Evolutionary conservation across 768 basidiomycete species (phyloP).

Genomic region (Pleurotus salmoneostramineus): DNA sequence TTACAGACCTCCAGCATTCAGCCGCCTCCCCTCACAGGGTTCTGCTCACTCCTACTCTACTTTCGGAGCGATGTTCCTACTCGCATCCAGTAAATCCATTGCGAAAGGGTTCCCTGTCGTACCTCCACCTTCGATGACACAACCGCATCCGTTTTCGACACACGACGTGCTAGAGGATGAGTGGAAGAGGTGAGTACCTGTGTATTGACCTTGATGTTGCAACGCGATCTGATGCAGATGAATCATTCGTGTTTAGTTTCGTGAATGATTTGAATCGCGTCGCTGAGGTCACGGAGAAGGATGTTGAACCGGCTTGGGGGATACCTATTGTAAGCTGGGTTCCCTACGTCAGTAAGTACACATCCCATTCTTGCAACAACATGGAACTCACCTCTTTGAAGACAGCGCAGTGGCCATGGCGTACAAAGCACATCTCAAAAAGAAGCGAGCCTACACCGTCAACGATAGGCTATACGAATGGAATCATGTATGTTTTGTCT

Average conservation of each 20-base stretch:
- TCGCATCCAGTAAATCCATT: slow-evolving; percentile 26
- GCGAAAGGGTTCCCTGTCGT: slow-evolving; percentile 38
- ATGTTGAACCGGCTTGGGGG: slow-evolving; percentile 20
- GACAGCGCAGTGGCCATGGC: slow-evolving; percentile 21
- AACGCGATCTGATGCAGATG: not conserved
- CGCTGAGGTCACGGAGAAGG: slow-evolving; percentile 27
- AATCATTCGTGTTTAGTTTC: slow-evolving; percentile 24
- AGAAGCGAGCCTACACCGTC: slow-evolving; percentile 30
- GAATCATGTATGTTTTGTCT: slow-evolving; percentile 39
- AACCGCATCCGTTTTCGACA: slow-evolving; percentile 47
- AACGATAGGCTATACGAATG: slow-evolving; percentile 40
- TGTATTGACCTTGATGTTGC: not conserved
- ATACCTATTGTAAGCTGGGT: slow-evolving; percentile 24
- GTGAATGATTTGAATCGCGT: slow-evolving; percentile 30
- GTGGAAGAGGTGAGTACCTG: slow-evolving; percentile 35
- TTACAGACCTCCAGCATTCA: slow-evolving; percentile 13
- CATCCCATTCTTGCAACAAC: slow-evolving; percentile 4
- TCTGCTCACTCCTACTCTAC: slow-evolving; percentile 13
- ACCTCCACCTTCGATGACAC: slow-evolving; percentile 32
- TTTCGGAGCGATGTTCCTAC: slow-evolving; percentile 28
- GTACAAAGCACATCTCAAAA: slow-evolving; percentile 22
- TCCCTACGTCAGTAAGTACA: slow-evolving; percentile 25
- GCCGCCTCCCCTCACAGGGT: slow-evolving; percentile 14
- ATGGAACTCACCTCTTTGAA: slow-evolving; percentile 9
- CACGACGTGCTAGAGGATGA: slow-evolving; percentile 48